phyloP scores from a whole-genome alignment of 1,284 basidiomycete species.

The Butyriboletus appendiculatus region DNA sequence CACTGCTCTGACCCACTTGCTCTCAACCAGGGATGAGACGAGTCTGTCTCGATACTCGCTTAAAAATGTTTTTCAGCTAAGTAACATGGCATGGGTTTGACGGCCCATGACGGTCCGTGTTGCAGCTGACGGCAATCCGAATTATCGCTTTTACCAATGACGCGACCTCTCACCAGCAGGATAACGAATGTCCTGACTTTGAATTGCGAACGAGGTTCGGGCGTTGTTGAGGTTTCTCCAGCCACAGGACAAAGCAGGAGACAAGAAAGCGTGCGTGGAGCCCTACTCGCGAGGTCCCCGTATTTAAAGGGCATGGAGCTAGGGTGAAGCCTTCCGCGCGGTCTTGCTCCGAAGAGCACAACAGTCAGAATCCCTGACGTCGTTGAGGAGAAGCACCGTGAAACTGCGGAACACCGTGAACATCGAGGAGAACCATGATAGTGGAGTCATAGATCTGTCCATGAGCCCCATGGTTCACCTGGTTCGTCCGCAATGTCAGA shows the following conservation, averaged over 20 bases:
- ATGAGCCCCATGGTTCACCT: slow-evolving; percentile 3
- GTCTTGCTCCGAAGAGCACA: slow-evolving; percentile 22
- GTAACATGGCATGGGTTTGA: slow-evolving; percentile 12
- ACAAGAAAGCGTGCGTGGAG: slow-evolving; percentile 40
- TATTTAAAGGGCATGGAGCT: slow-evolving; percentile 32
- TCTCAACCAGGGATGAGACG: slow-evolving; percentile 6
- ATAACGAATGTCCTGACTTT: slow-evolving; percentile 38
- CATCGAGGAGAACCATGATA: slow-evolving; percentile 15
- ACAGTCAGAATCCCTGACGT: slow-evolving; percentile 21
- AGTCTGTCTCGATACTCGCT: slow-evolving; percentile 11
- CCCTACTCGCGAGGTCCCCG: slow-evolving; percentile 30
- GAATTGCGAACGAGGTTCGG: slow-evolving; percentile 38
- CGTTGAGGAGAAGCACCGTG: slow-evolving; percentile 22
- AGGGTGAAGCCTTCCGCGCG: slow-evolving; percentile 17
- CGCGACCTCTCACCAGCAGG: slow-evolving; percentile 39
- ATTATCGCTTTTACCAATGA: slow-evolving; percentile 38
- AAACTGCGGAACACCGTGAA: slow-evolving; percentile 25
- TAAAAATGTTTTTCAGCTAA: slow-evolving; percentile 23
- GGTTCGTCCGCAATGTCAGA: slow-evolving; percentile 3
- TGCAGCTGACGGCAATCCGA: slow-evolving; percentile 33
- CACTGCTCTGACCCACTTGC: slow-evolving; percentile 20
- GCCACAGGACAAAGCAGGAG: slow-evolving; percentile 39
- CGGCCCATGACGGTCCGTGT: slow-evolving; percentile 12
- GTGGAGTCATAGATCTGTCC: slow-evolving; percentile 12
- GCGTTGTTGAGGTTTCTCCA: slow-evolving; percentile 30